phyloP scores from a whole-genome alignment of 768 basidiomycete genomes.

The Amanita jacksonii region DNA sequence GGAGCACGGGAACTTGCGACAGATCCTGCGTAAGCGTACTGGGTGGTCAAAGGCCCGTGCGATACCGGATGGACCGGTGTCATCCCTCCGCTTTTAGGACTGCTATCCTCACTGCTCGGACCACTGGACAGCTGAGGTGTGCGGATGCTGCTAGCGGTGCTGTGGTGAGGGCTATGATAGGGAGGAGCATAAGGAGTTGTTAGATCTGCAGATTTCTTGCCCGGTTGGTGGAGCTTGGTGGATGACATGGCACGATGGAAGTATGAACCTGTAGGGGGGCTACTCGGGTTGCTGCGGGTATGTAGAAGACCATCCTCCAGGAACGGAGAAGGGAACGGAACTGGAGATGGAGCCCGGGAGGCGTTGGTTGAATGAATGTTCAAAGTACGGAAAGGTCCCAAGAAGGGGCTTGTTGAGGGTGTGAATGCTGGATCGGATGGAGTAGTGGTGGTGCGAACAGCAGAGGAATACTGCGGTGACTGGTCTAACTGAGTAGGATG shows the following conservation, averaged over 20 bases:
- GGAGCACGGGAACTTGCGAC: constrained; percentile 51
- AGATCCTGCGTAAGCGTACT: constrained; percentile 29
- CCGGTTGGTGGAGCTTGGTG: neutral
- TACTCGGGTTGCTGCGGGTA: constrained; percentile 8
- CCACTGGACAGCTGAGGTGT: constrained; percentile 60
- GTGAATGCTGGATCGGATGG: constrained; percentile 37
- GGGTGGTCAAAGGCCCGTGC: no score
- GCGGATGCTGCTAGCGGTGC: constrained; percentile 19
- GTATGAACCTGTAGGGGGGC: constrained; percentile 10
- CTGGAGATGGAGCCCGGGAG: constrained; percentile 65
- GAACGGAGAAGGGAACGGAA: constrained; percentile 48
- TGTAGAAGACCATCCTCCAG: constrained; percentile 10
- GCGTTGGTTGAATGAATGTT: constrained; percentile 65
- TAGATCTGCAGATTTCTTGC: constrained; percentile 2
- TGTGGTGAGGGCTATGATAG: neutral
- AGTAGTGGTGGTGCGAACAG: constrained; percentile 19
- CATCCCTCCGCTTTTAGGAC: constrained; percentile 34
- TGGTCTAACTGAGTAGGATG: constrained; percentile 16
- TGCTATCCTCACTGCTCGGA: constrained; percentile 55
- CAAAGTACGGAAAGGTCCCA: constrained; percentile 66
- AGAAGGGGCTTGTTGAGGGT: constrained; percentile 72
- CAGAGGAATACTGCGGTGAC: constrained; percentile 23
- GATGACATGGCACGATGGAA: constrained; percentile 2
- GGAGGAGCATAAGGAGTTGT: constrained; percentile 1
- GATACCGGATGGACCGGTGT: no score